phyloP scores from a whole-genome alignment of 441 rosid species.

The Adansonia grandidieri region DNA sequence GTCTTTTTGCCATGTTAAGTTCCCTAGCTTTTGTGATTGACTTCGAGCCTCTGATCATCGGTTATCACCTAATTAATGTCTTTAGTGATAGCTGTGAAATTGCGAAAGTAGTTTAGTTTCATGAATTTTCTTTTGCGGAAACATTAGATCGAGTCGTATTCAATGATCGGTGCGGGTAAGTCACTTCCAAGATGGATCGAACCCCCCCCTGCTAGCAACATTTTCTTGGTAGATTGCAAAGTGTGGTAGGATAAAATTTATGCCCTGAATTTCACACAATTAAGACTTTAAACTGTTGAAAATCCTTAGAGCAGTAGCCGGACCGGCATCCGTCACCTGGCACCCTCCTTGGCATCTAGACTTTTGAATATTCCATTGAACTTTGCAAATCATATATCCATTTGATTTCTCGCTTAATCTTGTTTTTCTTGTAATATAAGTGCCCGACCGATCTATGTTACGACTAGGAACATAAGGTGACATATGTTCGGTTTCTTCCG shows the following conservation, averaged over 20 bases:
- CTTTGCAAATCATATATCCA: neutral
- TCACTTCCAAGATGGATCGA: neutral
- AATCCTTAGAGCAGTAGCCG: neutral
- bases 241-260: neutral
- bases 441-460: neutral
- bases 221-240: slow-evolving; percentile 3
- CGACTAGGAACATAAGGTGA: too few species aligned
- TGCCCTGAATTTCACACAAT: neutral
- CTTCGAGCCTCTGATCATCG: neutral
- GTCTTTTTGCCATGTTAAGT: neutral
- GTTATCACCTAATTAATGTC: neutral
- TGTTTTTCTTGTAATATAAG: neutral
- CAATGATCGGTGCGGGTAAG: neutral
- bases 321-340: neutral
- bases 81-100: neutral
- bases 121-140: neutral
- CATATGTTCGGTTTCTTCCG: too few species aligned
- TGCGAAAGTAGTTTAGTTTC: neutral
- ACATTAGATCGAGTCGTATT: neutral
- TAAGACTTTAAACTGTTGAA: slow-evolving; percentile 1
- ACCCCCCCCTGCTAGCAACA: neutral
- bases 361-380: neutral
- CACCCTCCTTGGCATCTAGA: neutral
- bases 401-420: neutral
- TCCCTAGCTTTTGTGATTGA: slow-evolving; percentile 4